Base-by-base conservation (phyloP, 768 basidiomycete genomes). In the Gelatoporia subvermispora region DNA sequence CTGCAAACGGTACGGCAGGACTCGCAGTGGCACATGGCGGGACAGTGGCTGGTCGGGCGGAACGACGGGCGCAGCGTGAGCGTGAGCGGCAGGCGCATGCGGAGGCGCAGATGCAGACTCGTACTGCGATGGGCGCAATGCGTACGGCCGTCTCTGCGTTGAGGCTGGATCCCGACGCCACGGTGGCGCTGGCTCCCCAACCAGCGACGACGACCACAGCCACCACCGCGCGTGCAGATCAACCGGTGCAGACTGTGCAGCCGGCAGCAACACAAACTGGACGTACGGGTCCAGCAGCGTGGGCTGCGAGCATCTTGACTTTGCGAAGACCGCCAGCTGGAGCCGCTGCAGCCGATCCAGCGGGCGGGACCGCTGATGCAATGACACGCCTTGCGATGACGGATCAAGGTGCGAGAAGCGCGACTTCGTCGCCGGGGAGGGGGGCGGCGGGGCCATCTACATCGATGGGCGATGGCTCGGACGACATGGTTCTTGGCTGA, bases 11-110 rank as follows among this genome's bases (percentile, higher is more conserved):
- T 0, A 28, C 24, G 39, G 49, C 22, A 43, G 35, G 40, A 41
- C 22, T 24, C 28, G 13, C 28, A 13, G 47, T 42, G 10, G 43
- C 54, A 13, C 20, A 50, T 28, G 56, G 50, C 28, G 56, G 48
- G 31, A 52, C 51, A 10, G 53, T 50, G 21, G 45, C 50, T 1
- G 59, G 49, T 2, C 59, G 61, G 24, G 49, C 58, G 21, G 72
- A 73, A 47, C 61, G 71, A 31, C 57, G 71, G 42, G 68, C 65
- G 3, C 67, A 70, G 48, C 68, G 72, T 35, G 72, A 72, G 42
- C 63, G 54, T 36, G 58, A 58, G 37, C 35, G 53, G 45, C 54
- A 8, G 17, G 53, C 53, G 35, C 23, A 51, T 24, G 48, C 51
- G 23, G 48, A 42, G 20, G 57, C 54, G 35, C 52, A 43, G 11